A percentile compares a stretch with the other conserved stretches of the same genome.
These are phyloP conservation scores for Perkinsus chesapeaki DNA, from an alignment of 169 alveolate species.

Conservation along the genomic window DNA sequence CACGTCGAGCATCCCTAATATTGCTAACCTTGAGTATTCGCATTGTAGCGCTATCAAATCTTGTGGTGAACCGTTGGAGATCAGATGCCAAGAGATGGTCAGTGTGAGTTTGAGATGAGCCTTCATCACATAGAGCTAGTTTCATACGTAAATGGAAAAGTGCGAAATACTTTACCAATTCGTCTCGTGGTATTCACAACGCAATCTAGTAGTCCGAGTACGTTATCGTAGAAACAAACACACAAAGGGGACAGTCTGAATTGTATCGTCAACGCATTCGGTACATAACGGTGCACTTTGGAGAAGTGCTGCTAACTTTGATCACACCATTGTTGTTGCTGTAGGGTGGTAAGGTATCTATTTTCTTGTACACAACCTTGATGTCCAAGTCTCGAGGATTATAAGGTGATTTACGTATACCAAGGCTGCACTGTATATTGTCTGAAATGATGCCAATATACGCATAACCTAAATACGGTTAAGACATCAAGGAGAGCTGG, in stretches of 20 bases:
- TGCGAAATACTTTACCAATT: too few relatives aligned
- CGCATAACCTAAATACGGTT: not conserved
- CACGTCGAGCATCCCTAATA: not conserved
- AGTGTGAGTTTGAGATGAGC: not conserved
- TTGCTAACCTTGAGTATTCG: not conserved
- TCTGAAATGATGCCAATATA: constrained; percentile 21
- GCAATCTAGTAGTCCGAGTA: too few relatives aligned
- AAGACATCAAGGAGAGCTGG: not conserved
- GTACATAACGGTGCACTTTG: not conserved
- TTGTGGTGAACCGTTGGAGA: not conserved
- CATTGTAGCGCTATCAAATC: not conserved
- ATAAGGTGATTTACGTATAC: constrained; percentile 60
- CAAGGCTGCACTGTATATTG: constrained; percentile 63
- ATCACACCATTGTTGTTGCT: not conserved
- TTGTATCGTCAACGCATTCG: not conserved
- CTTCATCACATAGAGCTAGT: not conserved
- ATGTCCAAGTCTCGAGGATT: constrained; percentile 77
- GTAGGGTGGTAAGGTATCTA: not conserved
- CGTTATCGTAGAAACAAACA: too few relatives aligned
- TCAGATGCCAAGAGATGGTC: not conserved
- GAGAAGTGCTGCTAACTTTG: not conserved
- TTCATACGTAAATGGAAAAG: too few relatives aligned
- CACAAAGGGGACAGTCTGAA: not conserved
- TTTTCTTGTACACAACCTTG: constrained; percentile 48
- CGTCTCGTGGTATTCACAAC: too few relatives aligned